These are phyloP conservation scores for Capronia americana DNA, from an alignment of 2,329 filamentous ascomycete genomes.

Conservation along the genomic window DNA sequence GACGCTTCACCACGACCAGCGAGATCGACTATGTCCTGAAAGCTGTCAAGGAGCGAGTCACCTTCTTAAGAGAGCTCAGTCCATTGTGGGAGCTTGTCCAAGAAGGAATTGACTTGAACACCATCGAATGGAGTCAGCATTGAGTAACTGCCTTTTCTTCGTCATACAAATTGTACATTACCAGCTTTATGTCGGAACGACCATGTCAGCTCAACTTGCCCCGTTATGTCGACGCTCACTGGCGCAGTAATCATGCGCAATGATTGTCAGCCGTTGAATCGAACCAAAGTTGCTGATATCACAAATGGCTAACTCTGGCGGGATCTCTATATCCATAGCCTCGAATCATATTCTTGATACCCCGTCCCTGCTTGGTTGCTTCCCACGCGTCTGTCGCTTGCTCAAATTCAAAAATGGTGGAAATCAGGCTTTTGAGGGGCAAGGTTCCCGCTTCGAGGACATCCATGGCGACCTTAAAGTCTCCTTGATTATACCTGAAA, in stretches of 20 bases:
- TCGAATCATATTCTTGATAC: conserved; percentile 41
- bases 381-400: conserved; percentile 47
- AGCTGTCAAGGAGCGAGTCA: conserved; percentile 87
- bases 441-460: conserved; percentile 44
- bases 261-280: not conserved
- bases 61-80: conserved; percentile 91
- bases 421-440: conserved; percentile 44
- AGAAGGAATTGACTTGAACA: conserved; percentile 92
- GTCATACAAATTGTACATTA: conserved; percentile 24
- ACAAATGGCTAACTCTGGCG: conserved; percentile 27
- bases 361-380: conserved; percentile 39
- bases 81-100: conserved; percentile 98
- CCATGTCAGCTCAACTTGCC: not conserved
- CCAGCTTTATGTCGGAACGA: conserved; percentile 12
- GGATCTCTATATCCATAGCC: conserved; percentile 36
- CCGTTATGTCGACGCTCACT: not conserved
- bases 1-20: conserved; percentile 89
- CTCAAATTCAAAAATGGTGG: conserved; percentile 45
- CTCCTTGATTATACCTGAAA: conserved; percentile 45
- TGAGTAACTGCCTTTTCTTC: conserved; percentile 52
- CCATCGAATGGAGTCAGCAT: conserved; percentile 98
- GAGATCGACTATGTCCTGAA: conserved; percentile 98
- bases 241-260: not conserved
- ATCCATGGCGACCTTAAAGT: conserved; percentile 49
- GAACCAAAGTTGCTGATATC: conserved; percentile 3